Evolutionary conservation across 2,329 filamentous ascomycete species (phyloP).

Genomic region (Epichloe hybrida): DNA sequence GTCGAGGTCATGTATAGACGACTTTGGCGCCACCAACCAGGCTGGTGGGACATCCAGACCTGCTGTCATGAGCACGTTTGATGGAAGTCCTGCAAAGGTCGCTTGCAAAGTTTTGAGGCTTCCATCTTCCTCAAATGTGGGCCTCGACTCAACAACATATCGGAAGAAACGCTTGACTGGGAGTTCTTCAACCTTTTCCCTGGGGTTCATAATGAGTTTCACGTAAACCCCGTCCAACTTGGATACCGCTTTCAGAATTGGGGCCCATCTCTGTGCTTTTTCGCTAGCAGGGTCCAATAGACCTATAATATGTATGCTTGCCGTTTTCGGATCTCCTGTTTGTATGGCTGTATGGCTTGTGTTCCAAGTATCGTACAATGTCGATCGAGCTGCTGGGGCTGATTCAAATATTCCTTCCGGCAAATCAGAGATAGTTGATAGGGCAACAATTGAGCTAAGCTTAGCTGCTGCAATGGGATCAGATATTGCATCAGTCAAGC

Average conservation of each 20-base stretch:
- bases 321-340: constrained; percentile 57
- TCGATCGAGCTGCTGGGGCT: constrained; percentile 54
- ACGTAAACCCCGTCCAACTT: constrained; percentile 74
- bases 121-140: constrained; percentile 58
- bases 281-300: constrained; percentile 82
- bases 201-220: constrained; percentile 76
- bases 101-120: constrained; percentile 45
- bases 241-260: constrained; percentile 74
- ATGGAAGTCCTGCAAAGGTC: constrained; percentile 68
- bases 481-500: constrained; percentile 51
- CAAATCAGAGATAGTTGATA: constrained; percentile 70
- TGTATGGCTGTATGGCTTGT: constrained; percentile 61
- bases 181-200: constrained; percentile 64
- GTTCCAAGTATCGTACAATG: constrained; percentile 60
- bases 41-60: constrained; percentile 88
- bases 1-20: constrained; percentile 80
- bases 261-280: constrained; percentile 75
- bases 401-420: constrained; percentile 85
- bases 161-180: constrained; percentile 93
- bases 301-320: constrained; percentile 72
- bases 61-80: constrained; percentile 75
- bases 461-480: constrained; percentile 60
- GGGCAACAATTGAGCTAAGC: constrained; percentile 68
- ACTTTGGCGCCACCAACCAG: constrained; percentile 90
- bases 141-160: constrained; percentile 70